These are phyloP conservation scores for Rubia peregrina DNA, from an alignment of 305 asterid species.

Conservation along the genomic window DNA sequence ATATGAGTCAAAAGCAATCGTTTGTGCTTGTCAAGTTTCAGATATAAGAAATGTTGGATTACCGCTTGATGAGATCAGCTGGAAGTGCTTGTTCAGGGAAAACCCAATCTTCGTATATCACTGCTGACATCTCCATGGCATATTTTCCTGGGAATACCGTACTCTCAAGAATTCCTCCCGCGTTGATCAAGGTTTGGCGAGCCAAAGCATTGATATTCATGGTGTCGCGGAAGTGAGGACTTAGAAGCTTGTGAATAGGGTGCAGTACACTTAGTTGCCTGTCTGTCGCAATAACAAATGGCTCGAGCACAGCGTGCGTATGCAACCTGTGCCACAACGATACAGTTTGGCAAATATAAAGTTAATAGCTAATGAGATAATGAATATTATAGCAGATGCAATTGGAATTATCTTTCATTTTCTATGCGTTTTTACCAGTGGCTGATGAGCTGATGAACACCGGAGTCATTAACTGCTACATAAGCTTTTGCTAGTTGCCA, in stretches of 20 bases:
- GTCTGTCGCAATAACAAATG: conserved; percentile 30
- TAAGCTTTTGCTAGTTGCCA: conserved; percentile 75
- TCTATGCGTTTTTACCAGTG: conserved; percentile 20
- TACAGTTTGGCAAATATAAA: not conserved
- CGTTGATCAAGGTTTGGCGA: conserved; percentile 26
- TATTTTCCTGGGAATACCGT: conserved; percentile 28
- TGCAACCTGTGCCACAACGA: conserved; percentile 17
- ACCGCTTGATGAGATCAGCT: conserved; percentile 30
- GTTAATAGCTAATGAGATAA: not conserved
- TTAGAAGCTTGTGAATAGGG: conserved; percentile 29
- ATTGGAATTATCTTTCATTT: not conserved
- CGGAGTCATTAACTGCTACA: conserved; percentile 21
- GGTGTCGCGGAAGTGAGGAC: conserved; percentile 31
- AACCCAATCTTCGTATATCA: conserved; percentile 24
- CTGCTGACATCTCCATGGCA: conserved; percentile 33
- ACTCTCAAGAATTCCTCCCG: conserved; percentile 25
- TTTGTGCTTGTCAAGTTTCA: not conserved
- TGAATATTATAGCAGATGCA: not conserved
- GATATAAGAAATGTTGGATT: not conserved
- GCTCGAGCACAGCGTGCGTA: conserved; percentile 29
- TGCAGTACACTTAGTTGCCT: conserved; percentile 33
- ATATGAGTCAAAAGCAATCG: not conserved
- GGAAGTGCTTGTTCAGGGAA: conserved; percentile 34
- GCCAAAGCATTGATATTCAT: conserved; percentile 32
- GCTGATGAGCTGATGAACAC: conserved; percentile 25